Conservation (phyloP, 257 asterid species). For the Plantago ovata region DNA sequence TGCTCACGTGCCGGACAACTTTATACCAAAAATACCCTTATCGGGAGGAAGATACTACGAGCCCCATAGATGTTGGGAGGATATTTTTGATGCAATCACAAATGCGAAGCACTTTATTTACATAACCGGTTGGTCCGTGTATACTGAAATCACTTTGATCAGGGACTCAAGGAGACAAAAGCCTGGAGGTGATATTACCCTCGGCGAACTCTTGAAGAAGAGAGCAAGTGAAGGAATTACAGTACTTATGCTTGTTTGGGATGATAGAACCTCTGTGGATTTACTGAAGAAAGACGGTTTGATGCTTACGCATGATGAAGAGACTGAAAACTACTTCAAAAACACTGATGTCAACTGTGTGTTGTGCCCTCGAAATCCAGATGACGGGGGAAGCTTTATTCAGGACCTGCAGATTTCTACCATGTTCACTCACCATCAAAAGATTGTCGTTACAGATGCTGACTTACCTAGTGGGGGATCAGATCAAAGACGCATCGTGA, state of each 20-base stretch:
- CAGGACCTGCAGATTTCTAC: slow-evolving; percentile 70
- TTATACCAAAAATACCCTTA: slow-evolving; percentile 62
- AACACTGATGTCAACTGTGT: slow-evolving; percentile 64
- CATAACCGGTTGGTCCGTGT: slow-evolving; percentile 92
- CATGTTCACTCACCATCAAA: slow-evolving; percentile 92
- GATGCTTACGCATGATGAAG: slow-evolving; percentile 91
- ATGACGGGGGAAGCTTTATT: slow-evolving; percentile 76
- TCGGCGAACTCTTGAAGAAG: slow-evolving; percentile 73
- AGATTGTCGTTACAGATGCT: slow-evolving; percentile 64
- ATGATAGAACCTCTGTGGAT: slow-evolving; percentile 73
- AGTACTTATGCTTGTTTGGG: slow-evolving; percentile 88
- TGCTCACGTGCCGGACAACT: slow-evolving; percentile 70
- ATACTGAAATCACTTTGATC: slow-evolving; percentile 59
- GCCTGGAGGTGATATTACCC: slow-evolving; percentile 66
- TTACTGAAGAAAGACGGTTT: slow-evolving; percentile 70
- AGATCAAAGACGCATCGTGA: slow-evolving; percentile 49
- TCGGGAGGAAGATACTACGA: slow-evolving; percentile 60
- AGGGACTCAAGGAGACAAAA: slow-evolving; percentile 77
- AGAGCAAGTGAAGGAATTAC: slow-evolving; percentile 73
- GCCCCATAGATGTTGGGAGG: slow-evolving; percentile 83
- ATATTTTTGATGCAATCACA: slow-evolving; percentile 66
- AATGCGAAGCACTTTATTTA: slow-evolving; percentile 78
- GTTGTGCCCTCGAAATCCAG: slow-evolving; percentile 76
- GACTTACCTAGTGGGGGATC: slow-evolving; percentile 50
- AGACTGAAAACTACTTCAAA: slow-evolving; percentile 50